Evolutionary conservation across 164 flowering plant genomes (phyloP).

Genomic region (Sextonia rubra): DNA sequence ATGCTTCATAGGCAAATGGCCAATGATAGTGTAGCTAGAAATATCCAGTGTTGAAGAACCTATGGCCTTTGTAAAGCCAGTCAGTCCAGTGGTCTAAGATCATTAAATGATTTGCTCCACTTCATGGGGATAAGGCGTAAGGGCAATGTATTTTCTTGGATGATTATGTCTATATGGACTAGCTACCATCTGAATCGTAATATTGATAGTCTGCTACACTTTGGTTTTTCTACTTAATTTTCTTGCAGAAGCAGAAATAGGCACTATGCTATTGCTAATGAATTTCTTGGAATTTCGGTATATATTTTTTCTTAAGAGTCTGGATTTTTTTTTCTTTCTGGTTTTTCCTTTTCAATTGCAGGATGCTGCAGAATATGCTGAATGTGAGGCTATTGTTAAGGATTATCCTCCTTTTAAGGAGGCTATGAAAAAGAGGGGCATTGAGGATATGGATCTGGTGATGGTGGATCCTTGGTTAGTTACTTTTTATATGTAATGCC

Average conservation of each 20-base stretch:
- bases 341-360: slow-evolving; percentile 15
- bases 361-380: slow-evolving; percentile 96
- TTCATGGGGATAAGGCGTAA: no score
- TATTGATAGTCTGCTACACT: background rate
- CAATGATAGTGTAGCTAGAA: background rate
- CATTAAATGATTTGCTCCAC: no score
- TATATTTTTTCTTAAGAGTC: no score
- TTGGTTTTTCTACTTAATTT: background rate
- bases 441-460: slow-evolving; percentile 94
- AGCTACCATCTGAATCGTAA: background rate
- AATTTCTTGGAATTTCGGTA: background rate
- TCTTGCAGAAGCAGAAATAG: no score
- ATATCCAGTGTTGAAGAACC: background rate
- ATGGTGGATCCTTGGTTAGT: slow-evolving; percentile 95
- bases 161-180: background rate
- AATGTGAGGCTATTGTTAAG: slow-evolving; percentile 91
- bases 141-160: background rate
- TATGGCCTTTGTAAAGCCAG: background rate
- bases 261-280: no score
- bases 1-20: background rate
- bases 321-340: background rate
- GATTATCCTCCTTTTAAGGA: slow-evolving; percentile 78
- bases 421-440: slow-evolving; percentile 91
- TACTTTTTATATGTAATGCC: background rate
- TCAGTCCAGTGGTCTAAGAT: no score